Conservation (phyloP, 2,329 filamentous ascomycete genomes). For the Fusarium mexicanum region DNA sequence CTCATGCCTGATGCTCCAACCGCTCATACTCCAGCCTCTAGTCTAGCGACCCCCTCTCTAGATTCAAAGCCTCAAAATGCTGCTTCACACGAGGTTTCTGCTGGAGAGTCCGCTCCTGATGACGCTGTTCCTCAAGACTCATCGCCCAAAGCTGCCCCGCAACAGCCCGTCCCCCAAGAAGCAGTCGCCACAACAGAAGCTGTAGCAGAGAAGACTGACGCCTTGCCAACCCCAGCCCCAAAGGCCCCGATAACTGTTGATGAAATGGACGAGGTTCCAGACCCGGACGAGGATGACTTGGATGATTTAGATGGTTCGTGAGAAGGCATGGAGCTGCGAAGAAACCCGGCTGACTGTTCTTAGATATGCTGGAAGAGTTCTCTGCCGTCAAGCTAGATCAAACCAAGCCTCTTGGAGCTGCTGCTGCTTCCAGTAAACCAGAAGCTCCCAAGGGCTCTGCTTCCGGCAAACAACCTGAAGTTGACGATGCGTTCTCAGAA, state of each 20-base stretch:
- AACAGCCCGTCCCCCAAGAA: not conserved
- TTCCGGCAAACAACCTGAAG: constrained; percentile 31
- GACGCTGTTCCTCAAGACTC: not conserved
- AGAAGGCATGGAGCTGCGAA: not conserved
- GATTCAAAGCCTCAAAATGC: not conserved
- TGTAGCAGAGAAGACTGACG: constrained; percentile 9
- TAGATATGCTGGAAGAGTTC: constrained; percentile 95
- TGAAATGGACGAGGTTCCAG: constrained; percentile 70
- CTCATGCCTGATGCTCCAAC: constrained; percentile 9
- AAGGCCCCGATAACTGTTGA: constrained; percentile 8
- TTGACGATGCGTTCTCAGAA: constrained; percentile 64
- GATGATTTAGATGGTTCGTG: constrained; percentile 85
- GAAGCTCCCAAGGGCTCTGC: constrained; percentile 49
- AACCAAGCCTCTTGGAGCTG: constrained; percentile 38
- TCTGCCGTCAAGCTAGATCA: constrained; percentile 66
- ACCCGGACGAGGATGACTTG: constrained; percentile 91
- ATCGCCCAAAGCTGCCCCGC: not conserved
- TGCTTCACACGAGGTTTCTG: constrained; percentile 4
- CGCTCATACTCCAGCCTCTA: constrained; percentile 10
- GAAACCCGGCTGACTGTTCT: constrained; percentile 5
- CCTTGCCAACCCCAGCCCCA: not conserved
- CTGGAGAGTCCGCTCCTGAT: not conserved
- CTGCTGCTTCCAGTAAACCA: constrained; percentile 43
- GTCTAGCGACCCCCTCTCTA: constrained; percentile 2
- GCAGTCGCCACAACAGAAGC: constrained; percentile 14